These are phyloP conservation scores for Knoxia roxburghii DNA, from an alignment of 257 asterid species.

Conservation along the genomic window DNA sequence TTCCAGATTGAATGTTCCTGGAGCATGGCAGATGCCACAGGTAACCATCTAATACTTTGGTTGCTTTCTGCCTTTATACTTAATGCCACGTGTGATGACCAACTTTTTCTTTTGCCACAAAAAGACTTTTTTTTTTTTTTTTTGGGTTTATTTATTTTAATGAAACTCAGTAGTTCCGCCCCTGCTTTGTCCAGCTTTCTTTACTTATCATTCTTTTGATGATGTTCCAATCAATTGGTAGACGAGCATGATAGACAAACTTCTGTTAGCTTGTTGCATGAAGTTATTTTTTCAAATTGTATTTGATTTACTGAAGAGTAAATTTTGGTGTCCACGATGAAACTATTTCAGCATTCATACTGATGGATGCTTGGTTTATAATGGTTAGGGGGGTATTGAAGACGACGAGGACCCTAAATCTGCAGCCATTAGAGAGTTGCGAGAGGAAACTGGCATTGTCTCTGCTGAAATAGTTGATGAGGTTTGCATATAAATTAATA, in stretches of 20 bases:
- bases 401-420: slow-evolving; percentile 92
- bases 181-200: background rate
- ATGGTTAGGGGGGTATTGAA: slow-evolving; percentile 83
- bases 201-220: background rate
- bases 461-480: slow-evolving; percentile 85
- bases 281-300: background rate
- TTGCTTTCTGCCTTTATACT: background rate
- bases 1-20: slow-evolving; percentile 92
- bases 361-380: slow-evolving; percentile 11
- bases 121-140: background rate
- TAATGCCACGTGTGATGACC: background rate
- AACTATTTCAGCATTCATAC: slow-evolving; percentile 7
- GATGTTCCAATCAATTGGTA: background rate
- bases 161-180: background rate
- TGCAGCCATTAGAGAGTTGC: slow-evolving; percentile 87
- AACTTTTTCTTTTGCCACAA: background rate
- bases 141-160: background rate
- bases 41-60: slow-evolving; percentile 30
- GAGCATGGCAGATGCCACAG: slow-evolving; percentile 99
- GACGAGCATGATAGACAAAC: background rate
- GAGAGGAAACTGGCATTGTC: slow-evolving; percentile 90
- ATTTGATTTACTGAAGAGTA: background rate
- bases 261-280: background rate
- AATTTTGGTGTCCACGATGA: slow-evolving; percentile 1
- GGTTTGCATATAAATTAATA: slow-evolving; percentile 40